Evolutionary conservation across 331 rosid genomes (phyloP).

Genomic region (Quercus phellos): DNA sequence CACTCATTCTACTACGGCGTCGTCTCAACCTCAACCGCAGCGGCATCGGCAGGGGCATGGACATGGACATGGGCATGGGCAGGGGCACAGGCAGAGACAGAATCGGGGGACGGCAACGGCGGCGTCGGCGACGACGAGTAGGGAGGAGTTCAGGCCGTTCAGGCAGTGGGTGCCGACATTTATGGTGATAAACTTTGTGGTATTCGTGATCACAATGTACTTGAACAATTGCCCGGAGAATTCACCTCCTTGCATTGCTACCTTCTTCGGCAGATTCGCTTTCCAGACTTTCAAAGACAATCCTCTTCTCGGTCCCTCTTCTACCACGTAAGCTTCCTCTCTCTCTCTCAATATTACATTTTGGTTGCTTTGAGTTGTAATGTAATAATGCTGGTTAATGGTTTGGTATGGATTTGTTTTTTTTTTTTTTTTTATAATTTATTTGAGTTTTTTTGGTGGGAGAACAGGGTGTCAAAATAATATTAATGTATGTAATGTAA

Average conservation of each 20-base stretch:
- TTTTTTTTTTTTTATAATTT: too few species aligned
- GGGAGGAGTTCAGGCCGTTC: conserved; percentile 41
- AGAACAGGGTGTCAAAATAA: too few species aligned
- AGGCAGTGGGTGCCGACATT: conserved; percentile 64
- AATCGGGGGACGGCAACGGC: not conserved
- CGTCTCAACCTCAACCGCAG: not conserved
- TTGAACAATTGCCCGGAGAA: conserved; percentile 69
- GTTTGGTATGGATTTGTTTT: too few species aligned
- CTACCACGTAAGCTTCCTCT: conserved; percentile 54
- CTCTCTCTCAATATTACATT: not conserved
- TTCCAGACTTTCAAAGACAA: conserved; percentile 84
- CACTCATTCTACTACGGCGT: not conserved
- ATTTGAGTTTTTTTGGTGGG: too few species aligned
- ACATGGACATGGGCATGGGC: too few species aligned
- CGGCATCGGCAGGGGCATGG: too few species aligned
- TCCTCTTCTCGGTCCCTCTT: conserved; percentile 92
- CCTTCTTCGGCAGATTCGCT: conserved; percentile 75
- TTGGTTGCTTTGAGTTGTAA: not conserved
- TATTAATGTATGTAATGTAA: too few species aligned
- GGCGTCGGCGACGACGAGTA: not conserved
- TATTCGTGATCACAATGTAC: conserved; percentile 60
- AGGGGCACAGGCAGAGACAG: too few species aligned
- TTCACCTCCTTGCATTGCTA: conserved; percentile 48
- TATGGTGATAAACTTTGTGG: conserved; percentile 54
- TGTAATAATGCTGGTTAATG: not conserved